Conservation (phyloP, 805 yeast species). For the Myxozyma neotropica region DNA sequence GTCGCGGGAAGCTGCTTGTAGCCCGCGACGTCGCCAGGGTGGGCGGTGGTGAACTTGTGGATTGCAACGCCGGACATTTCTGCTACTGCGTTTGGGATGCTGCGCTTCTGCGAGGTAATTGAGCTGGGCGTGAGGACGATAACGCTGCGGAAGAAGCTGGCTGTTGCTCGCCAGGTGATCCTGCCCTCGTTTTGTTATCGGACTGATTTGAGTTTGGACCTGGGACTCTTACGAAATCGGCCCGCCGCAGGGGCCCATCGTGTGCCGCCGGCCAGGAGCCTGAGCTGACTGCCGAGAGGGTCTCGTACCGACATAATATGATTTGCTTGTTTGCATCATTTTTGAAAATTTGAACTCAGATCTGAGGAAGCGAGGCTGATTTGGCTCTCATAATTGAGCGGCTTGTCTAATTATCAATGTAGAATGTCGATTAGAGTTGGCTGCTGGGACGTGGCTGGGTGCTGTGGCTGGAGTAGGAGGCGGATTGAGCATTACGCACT, state of each 20-base stretch:
- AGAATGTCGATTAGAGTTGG: too few relatives aligned
- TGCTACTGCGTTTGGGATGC: not conserved
- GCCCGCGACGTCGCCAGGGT: constrained; percentile 32
- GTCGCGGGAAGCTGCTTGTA: constrained; percentile 20
- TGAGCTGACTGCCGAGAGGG: not conserved
- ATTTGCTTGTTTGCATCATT: too few relatives aligned
- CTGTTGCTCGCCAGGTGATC: not conserved
- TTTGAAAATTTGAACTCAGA: too few relatives aligned
- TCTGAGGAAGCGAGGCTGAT: too few relatives aligned
- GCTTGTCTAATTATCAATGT: too few relatives aligned
- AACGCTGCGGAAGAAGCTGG: not conserved
- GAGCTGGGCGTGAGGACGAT: not conserved
- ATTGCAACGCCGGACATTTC: constrained; percentile 31
- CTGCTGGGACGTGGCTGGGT: not conserved
- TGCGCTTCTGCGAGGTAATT: not conserved
- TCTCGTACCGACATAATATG: not conserved
- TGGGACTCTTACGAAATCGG: not conserved
- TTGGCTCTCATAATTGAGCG: too few relatives aligned
- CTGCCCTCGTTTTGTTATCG: too few relatives aligned
- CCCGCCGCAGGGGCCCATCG: not conserved
- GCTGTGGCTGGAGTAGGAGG: constrained; percentile 3
- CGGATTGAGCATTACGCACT: not conserved
- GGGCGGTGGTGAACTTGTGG: constrained; percentile 28
- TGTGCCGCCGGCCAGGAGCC: constrained; percentile 2
- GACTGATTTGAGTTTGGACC: not conserved